A percentile compares a stretch with the other conserved stretches of the same genome.
Conservation (phyloP, 768 basidiomycete species). For the Tulasnella sp. region DNA sequence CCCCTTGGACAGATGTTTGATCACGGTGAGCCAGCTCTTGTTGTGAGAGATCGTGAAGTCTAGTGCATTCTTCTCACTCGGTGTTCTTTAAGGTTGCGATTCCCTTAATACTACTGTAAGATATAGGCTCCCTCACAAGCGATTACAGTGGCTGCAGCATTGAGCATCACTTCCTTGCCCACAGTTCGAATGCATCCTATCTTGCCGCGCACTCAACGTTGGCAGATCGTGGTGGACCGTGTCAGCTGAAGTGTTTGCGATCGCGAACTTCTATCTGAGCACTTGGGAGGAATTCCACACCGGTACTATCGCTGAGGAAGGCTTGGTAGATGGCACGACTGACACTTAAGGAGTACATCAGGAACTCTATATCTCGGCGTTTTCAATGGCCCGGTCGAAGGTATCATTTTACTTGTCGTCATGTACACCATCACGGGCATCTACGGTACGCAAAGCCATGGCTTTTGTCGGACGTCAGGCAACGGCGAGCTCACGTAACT, state of each 20-base stretch:
- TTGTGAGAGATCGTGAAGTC: background rate
- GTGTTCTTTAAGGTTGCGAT: constrained; percentile 52
- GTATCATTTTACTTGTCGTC: constrained; percentile 71
- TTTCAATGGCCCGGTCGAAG: constrained; percentile 94
- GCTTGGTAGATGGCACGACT: too few relatives aligned
- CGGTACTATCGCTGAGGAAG: too few relatives aligned
- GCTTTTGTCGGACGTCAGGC: background rate
- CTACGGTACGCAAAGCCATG: constrained; percentile 37
- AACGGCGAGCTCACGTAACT: background rate
- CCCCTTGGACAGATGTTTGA: constrained; percentile 98
- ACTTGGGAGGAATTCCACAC: constrained; percentile 85
- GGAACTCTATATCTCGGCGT: constrained; percentile 84
- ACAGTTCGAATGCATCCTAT: constrained; percentile 79
- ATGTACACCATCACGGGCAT: constrained; percentile 73
- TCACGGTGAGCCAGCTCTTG: constrained; percentile 38
- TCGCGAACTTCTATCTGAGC: constrained; percentile 70
- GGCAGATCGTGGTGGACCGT: constrained; percentile 98
- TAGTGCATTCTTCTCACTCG: background rate
- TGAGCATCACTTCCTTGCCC: background rate
- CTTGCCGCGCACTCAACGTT: constrained; percentile 74
- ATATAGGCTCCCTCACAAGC: background rate
- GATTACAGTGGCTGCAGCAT: background rate
- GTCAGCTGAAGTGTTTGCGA: constrained; percentile 62
- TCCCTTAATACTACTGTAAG: constrained; percentile 88
- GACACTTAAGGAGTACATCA: constrained; percentile 20